Conservation (phyloP, 768 basidiomycete genomes). For the Glaciozyma martinii region DNA sequence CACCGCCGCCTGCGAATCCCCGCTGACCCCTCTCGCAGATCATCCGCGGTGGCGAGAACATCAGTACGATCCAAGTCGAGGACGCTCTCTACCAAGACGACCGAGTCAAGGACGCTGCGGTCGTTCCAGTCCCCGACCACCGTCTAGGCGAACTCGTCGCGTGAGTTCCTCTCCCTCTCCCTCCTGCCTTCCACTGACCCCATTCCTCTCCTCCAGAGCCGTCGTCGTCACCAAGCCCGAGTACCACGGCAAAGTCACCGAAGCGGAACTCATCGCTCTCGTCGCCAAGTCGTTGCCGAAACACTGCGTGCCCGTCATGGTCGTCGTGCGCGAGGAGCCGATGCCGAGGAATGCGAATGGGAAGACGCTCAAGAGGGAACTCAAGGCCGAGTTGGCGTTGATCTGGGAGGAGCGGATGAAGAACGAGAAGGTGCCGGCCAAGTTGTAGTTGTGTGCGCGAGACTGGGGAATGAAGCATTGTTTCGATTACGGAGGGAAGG, state of each 20-base stretch:
- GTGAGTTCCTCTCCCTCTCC: slow-evolving; percentile 5
- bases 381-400: slow-evolving; percentile 1
- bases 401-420: slow-evolving; percentile 19
- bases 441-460: neutral
- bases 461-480: neutral
- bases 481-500: too few relatives aligned
- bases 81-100: slow-evolving; percentile 27
- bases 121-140: slow-evolving; percentile 25
- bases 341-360: slow-evolving; percentile 31
- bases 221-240: slow-evolving; percentile 20
- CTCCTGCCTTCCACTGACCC: neutral
- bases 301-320: slow-evolving; percentile 27
- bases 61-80: slow-evolving; percentile 31
- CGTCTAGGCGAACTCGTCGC: slow-evolving; percentile 30
- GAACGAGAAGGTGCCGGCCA: neutral
- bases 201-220: slow-evolving; percentile 3
- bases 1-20: neutral
- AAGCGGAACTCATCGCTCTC: slow-evolving; percentile 11
- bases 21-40: slow-evolving; percentile 24
- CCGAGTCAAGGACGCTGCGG: slow-evolving; percentile 26
- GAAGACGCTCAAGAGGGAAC: slow-evolving; percentile 30
- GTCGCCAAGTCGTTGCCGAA: slow-evolving; percentile 18
- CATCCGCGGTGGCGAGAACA: slow-evolving; percentile 35
- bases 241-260: neutral
- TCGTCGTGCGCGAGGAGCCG: slow-evolving; percentile 6